Evolutionary conservation across 2,329 filamentous ascomycete genomes (phyloP).

Genomic region (Aspergillus glaucus): DNA sequence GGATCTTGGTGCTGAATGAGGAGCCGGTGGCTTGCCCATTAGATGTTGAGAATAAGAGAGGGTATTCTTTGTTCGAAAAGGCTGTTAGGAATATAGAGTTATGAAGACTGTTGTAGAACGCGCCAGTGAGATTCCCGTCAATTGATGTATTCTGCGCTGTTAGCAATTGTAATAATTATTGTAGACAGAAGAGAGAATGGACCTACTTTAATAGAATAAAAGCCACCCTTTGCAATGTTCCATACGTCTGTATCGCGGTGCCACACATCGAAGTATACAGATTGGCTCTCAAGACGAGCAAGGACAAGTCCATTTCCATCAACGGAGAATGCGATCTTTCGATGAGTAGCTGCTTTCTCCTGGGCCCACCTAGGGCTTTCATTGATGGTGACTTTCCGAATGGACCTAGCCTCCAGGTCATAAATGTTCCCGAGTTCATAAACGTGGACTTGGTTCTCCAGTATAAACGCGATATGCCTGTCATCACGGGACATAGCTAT

Average conservation of each 20-base stretch:
- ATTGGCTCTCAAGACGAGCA: constrained; percentile 26
- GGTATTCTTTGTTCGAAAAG: constrained; percentile 15
- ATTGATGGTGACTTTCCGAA: constrained; percentile 10
- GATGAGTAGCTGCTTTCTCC: constrained; percentile 18
- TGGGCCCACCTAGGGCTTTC: constrained; percentile 2
- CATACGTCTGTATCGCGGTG: constrained; percentile 13
- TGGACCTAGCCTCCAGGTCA: constrained; percentile 8
- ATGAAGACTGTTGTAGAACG: constrained; percentile 27
- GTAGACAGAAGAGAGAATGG: too few species aligned
- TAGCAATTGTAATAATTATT: constrained; percentile 1
- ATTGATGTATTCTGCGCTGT: constrained; percentile 23
- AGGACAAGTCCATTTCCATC: constrained; percentile 27
- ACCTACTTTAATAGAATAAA: too few species aligned
- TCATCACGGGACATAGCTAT: constrained; percentile 20
- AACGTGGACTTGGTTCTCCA: constrained; percentile 14
- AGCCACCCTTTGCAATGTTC: constrained; percentile 7
- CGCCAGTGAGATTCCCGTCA: constrained; percentile 28
- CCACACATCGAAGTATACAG: constrained; percentile 17
- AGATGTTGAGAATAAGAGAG: constrained; percentile 11
- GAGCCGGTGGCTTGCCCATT: constrained; percentile 19
- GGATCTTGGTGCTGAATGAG: constrained; percentile 24
- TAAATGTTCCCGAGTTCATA: constrained; percentile 17
- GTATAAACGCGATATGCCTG: constrained; percentile 15
- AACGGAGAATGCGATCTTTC: constrained; percentile 28
- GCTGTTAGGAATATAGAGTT: constrained; percentile 23